Base-by-base conservation (phyloP, 2,329 filamentous ascomycete species). In the Aspergillus sp. region DNA sequence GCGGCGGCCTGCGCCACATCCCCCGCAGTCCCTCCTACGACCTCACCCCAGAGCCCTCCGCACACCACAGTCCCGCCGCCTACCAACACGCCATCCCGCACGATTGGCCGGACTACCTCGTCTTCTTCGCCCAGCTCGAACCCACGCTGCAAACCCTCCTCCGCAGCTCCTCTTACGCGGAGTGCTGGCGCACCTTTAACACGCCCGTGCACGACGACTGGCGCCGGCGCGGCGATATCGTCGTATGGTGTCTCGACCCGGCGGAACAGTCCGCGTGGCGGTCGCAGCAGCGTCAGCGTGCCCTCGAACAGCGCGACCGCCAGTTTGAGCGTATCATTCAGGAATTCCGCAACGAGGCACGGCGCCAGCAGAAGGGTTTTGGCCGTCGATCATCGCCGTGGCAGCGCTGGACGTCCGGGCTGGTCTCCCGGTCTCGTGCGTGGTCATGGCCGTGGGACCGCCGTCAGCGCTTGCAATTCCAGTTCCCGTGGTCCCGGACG, bases 191-290 rank as follows among this genome's bases (percentile, higher is more conserved):
- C 45, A 79, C 80, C 4, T 85, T 80, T 66, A 87, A 87, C 61
- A 81, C 78, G 29, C 79, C 81, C 54, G 85, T 78, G 71, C 84
- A 86, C 64, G 84, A 87, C 60, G 84, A 87, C 66, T 75, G 71
- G 74, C 77, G 84, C 51, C 75, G 84, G 49, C 71, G 70, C 19
- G 84, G 84, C n/a, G 83, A 87, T 68, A 78, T 87, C 29, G 66
- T 87, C 17, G 82, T 85, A 21, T 87, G 82, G 82, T 84, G 78
- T 50, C 64, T 77, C 2, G 72, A 76, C 40, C 55, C 66, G 0
- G 47, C 51, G 4, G 66, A 71, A 42, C 72, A 75, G 54, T 61
- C 64, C 29, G 56, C 61, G 20, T 74, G 71, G 71, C 65, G 66
- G n/a, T 52, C 62, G 7, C 45, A 62, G 20, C 65, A 58, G n/a